These are phyloP conservation scores for Paramecium tetraurelia DNA, from an alignment of 73 alveolate genomes.

Conservation along the genomic window DNA sequence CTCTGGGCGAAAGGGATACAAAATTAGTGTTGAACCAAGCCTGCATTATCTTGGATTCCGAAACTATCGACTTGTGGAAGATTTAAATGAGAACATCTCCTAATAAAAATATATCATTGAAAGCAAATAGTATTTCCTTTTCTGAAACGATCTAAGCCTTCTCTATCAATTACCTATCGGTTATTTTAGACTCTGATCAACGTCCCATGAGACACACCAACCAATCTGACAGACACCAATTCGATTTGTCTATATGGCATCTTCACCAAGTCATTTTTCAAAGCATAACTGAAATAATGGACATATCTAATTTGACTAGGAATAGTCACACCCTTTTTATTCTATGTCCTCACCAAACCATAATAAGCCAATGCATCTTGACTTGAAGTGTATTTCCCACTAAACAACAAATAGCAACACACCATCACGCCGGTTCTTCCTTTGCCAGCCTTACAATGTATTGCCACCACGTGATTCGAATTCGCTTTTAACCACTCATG, in stretches of 20 bases:
- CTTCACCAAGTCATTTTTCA: neutral
- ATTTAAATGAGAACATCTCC: slow-evolving; percentile 55
- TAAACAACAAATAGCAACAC: slow-evolving; percentile 86
- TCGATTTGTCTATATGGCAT: neutral
- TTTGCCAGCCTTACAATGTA: slow-evolving; percentile 98
- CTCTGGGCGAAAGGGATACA: neutral
- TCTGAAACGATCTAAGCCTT: neutral
- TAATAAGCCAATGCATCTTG: slow-evolving; percentile 89
- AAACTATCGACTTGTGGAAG: slow-evolving; percentile 38
- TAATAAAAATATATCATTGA: neutral
- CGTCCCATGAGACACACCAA: slow-evolving; percentile 48
- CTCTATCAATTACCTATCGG: neutral
- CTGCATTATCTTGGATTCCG: slow-evolving; percentile 23
- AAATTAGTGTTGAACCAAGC: slow-evolving; percentile 54
- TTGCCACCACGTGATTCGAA: slow-evolving; percentile 81
- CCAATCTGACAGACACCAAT: neutral
- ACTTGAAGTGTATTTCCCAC: slow-evolving; percentile 74
- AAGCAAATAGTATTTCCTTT: neutral
- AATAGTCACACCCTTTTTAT: slow-evolving; percentile 63
- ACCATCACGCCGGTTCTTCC: slow-evolving; percentile 98
- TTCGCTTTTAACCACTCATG: slow-evolving; percentile 57
- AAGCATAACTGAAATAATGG: slow-evolving; percentile 49
- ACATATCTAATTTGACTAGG: slow-evolving; percentile 62
- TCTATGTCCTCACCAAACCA: slow-evolving; percentile 86
- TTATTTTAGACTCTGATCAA: slow-evolving; percentile 3